Evolutionary conservation across 2,329 filamentous ascomycete genomes (phyloP).

Genomic region (Cladosporium sp.): DNA sequence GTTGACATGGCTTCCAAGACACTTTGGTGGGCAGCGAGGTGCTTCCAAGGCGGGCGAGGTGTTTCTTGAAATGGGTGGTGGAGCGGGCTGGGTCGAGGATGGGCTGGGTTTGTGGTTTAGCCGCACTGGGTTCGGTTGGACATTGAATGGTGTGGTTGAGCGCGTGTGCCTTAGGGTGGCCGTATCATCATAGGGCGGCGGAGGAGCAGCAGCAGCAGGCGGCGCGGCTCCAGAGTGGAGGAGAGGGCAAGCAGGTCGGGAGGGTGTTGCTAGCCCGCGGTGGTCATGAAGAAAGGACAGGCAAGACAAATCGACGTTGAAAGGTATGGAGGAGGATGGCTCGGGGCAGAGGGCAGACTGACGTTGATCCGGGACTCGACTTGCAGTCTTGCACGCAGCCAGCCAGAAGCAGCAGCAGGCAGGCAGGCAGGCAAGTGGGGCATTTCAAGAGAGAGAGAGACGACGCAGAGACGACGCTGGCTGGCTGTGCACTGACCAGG

Average conservation of each 20-base stretch:
- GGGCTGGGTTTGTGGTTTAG: constrained; percentile 22
- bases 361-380: neutral
- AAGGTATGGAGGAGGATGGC: neutral
- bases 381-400: neutral
- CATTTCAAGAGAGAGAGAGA: neutral
- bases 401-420: neutral
- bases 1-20: constrained; percentile 27
- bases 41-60: neutral
- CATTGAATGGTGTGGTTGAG: constrained; percentile 28
- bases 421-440: neutral
- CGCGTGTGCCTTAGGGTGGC: constrained; percentile 20
- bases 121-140: constrained; percentile 35
- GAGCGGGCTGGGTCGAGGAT: neutral
- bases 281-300: neutral
- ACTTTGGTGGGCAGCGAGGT: neutral
- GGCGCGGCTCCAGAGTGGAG: constrained; percentile 12
- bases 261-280: neutral
- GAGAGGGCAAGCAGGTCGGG: neutral
- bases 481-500: no score
- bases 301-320: neutral
- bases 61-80: neutral
- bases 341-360: neutral
- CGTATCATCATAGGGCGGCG: constrained; percentile 25
- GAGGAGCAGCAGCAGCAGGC: neutral
- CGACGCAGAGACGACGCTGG: no score